Evolutionary conservation across 2,329 filamentous ascomycete genomes (phyloP), one percentile per base, ranked within the genome.

Genomic region (Fonsecaea pedrosoi): DNA sequence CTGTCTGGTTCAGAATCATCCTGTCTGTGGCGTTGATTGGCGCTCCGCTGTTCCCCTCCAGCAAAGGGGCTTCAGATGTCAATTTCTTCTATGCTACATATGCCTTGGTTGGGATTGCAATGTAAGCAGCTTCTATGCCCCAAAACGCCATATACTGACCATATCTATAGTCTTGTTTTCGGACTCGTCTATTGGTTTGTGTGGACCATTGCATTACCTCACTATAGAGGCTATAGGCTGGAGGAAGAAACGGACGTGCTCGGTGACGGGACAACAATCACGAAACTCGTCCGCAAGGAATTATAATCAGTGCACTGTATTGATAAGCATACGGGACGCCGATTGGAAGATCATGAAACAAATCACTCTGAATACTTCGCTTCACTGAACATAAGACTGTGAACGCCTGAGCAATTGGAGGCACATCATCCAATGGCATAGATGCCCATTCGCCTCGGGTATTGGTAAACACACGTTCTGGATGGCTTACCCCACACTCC

Each of bases 101-200:
- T 75, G 83, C 83, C 1, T 75, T 86, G 50, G 82, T 86, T 13
- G 84, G 82, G 0, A 77, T 82, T 50, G 77, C 73, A 8, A 75
- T 82, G 74, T 81, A 76, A 72, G 81, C 18, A 30, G 4, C 59
- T 4, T 35, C 50, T 8, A 55, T 50, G 35, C 58, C 21, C 4
- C 38, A 21, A 53, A 38, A 18, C n/a, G 32, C 18, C 12, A 13
- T 12, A 34, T 30, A 2, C 64, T 64, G 64, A 72, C 75, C 70
- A 75, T 40, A 4, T 13, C 15, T 0, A 9, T 64, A 90, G 86
- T 62, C 78, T 91, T 38, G 38, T 83, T 0, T 84, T 87, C 56
- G 88, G 85, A 0, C 73, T 89, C 0, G 1, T 86, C 0, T 92
- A 92, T 74, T 92, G 90, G 90, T 88, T 86, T 69, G 68, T 90